Evolutionary conservation across 1,284 basidiomycete species (phyloP).

Genomic region (Exobasidium cylindrosporum): DNA sequence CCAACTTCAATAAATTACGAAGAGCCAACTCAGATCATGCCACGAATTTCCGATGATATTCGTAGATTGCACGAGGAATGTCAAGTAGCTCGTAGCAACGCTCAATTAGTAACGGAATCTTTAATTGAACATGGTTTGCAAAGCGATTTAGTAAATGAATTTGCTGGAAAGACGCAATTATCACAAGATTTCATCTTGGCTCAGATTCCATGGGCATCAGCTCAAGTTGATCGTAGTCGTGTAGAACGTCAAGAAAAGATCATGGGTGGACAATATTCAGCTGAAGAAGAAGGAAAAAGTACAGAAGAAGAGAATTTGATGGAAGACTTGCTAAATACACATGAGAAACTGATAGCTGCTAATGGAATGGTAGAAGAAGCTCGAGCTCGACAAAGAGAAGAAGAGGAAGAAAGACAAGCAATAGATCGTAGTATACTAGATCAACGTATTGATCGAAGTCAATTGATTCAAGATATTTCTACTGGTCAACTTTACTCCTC

Average conservation of each 20-base stretch:
- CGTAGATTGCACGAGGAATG: conserved; percentile 42
- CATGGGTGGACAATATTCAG: neutral
- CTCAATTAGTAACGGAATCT: conserved; percentile 30
- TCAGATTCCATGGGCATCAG: conserved; percentile 40
- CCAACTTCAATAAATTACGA: neutral
- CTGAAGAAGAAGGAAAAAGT: conserved; percentile 5
- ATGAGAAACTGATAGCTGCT: conserved; percentile 27
- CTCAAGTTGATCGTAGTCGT: conserved; percentile 28
- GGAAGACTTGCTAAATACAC: conserved; percentile 37
- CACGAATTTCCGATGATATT: conserved; percentile 26
- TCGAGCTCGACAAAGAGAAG: conserved; percentile 21
- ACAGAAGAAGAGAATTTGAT: conserved; percentile 31
- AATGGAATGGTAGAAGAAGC: conserved; percentile 28
- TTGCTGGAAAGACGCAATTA: conserved; percentile 25
- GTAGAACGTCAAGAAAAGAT: neutral
- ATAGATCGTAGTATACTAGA: conserved; percentile 34
- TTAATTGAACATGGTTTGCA: conserved; percentile 19
- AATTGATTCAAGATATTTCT: conserved; percentile 22
- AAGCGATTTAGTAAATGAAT: conserved; percentile 17
- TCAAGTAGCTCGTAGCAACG: conserved; percentile 33
- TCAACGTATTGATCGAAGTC: conserved; percentile 29
- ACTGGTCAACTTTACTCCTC: conserved; percentile 29
- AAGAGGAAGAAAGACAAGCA: conserved; percentile 33
- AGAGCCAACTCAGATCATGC: neutral
- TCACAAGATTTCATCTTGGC: conserved; percentile 31